Evolutionary conservation across 1,284 basidiomycete genomes (phyloP), one percentile per base, ranked within the genome.

Genomic region (Pascua guehoae): DNA sequence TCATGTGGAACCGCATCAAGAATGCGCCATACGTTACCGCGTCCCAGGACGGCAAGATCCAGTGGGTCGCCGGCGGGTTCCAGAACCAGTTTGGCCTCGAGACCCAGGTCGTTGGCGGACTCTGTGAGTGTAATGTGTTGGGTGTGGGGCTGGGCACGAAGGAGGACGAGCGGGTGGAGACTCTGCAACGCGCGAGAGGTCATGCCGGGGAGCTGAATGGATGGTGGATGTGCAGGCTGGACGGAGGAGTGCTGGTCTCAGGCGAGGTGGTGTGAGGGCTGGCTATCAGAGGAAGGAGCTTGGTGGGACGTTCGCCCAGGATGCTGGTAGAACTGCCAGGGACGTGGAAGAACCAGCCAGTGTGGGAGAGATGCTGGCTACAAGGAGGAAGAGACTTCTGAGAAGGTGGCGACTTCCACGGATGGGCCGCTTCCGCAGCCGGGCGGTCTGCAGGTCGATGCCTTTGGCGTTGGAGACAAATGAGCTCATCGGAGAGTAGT

Each of bases 1-100:
- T 88, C 80, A 98, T 99, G 96, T 99, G 96, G 81, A 91, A 90
- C 66, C 87, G 87, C 62, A 99, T 99, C 69, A 86, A 95, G 62
- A 82, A 82, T 49, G 84, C 85, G 56, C 93, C 93, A 2, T 91
- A 85, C 69, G 81, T 82, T 51, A 85, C 84, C 41, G 63, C 66
- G 12, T 70, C 67, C 4, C 66, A 63, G 0, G 65, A 73, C 37
- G 80, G 86, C 77, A 69, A 85, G 32, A 64, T 86, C 17, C 82
- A 81, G 60, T 94, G 91, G 87, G 88, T 97, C 69, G 89, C 91
- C 10, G 82, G 79, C 10, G 94, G 95, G 2, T 97, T 88, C 78
- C 86, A 88, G 71, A 91, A 86, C 69, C 94, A 98, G 77, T 89
- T 85, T 67, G 93, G 92, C 3, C 88, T 95, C 68, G 96, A 99